These are phyloP conservation scores for Gossypium arboreum DNA, from an alignment of 345 rosid species.

Conservation along the genomic window DNA sequence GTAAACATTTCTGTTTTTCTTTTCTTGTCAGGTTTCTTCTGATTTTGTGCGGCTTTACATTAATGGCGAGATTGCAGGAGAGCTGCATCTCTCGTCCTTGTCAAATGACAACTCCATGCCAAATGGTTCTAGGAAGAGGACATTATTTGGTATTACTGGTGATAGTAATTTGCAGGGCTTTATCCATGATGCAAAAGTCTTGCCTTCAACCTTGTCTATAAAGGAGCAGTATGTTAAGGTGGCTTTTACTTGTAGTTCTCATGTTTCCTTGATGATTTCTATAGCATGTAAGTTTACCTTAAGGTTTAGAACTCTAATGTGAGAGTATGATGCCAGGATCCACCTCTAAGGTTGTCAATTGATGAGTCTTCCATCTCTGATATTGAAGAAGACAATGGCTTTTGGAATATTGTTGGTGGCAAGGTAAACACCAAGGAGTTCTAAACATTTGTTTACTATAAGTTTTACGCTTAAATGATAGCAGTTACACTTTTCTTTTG, in stretches of 20 bases:
- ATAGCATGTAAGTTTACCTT: neutral
- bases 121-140: constrained; percentile 34
- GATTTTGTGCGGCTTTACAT: constrained; percentile 49
- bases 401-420: constrained; percentile 78
- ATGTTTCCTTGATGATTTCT: constrained; percentile 15
- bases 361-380: constrained; percentile 54
- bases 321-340: constrained; percentile 45
- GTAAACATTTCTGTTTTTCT: neutral
- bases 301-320: neutral
- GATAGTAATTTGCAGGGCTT: constrained; percentile 55
- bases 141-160: constrained; percentile 39
- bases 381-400: constrained; percentile 62
- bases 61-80: constrained; percentile 55
- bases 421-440: constrained; percentile 43
- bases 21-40: constrained; percentile 41
- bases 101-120: constrained; percentile 26
- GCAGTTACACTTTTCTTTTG: neutral
- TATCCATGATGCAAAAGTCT: constrained; percentile 46
- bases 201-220: constrained; percentile 36
- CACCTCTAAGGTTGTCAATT: constrained; percentile 58
- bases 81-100: constrained; percentile 39
- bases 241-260: constrained; percentile 10
- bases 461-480: neutral
- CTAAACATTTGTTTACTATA: neutral
- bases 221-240: constrained; percentile 48